Conservation (phyloP, 768 basidiomycete genomes). For the Lactifluus rugatus region DNA sequence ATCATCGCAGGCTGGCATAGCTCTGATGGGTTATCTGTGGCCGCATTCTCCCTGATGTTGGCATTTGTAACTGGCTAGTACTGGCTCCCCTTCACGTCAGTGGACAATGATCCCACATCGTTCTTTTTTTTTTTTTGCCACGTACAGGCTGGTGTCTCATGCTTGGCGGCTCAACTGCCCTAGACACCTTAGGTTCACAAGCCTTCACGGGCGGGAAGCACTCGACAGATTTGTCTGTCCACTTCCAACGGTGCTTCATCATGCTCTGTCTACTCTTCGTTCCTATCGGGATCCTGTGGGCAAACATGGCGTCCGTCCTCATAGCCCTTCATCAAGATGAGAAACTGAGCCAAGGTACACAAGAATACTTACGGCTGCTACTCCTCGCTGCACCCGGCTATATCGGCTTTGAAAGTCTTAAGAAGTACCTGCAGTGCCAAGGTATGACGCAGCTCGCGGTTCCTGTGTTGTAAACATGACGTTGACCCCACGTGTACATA, state of each 20-base stretch:
- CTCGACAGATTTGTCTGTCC: constrained; percentile 57
- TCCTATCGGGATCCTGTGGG: constrained; percentile 56
- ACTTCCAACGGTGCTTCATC: constrained; percentile 60
- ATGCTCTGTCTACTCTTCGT: constrained; percentile 55
- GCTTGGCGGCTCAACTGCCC: constrained; percentile 66
- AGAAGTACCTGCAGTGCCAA: constrained; percentile 75
- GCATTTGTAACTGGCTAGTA: constrained; percentile 71
- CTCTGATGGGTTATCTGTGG: constrained; percentile 56
- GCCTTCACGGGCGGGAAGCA: constrained; percentile 56
- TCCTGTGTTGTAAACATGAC: background rate
- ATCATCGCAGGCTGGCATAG: constrained; percentile 59
- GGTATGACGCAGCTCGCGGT: constrained; percentile 29
- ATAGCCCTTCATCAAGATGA: constrained; percentile 52
- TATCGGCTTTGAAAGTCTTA: constrained; percentile 65
- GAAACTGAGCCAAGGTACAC: constrained; percentile 48
- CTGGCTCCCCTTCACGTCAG: constrained; percentile 22
- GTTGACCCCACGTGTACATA: constrained; percentile 21
- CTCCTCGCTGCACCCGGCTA: constrained; percentile 61
- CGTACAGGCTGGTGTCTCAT: constrained; percentile 64
- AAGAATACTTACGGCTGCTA: constrained; percentile 55
- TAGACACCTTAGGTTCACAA: constrained; percentile 71
- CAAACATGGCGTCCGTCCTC: constrained; percentile 52
- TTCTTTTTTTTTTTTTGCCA: constrained; percentile 19
- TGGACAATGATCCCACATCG: constrained; percentile 38
- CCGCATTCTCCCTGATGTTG: constrained; percentile 69